phyloP scores from a whole-genome alignment of 768 basidiomycete genomes.

The Rhodotorula kratochvilovae region DNA sequence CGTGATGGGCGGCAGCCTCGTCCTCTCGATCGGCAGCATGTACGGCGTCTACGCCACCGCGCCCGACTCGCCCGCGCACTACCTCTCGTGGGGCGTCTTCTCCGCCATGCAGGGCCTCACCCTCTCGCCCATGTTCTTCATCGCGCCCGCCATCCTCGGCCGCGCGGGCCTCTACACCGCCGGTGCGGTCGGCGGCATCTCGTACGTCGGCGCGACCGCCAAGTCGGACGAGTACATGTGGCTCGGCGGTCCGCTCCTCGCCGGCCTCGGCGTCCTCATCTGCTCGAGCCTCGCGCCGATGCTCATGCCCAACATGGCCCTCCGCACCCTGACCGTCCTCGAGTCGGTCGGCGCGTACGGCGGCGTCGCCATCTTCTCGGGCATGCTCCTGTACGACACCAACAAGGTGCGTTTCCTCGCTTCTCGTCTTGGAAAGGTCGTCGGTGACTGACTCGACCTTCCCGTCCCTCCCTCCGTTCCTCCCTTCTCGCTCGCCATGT shows the following conservation, averaged over 20 bases:
- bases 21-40: constrained; percentile 75
- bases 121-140: constrained; percentile 81
- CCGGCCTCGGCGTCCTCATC: constrained; percentile 82
- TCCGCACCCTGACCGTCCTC: constrained; percentile 68
- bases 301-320: constrained; percentile 62
- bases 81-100: constrained; percentile 54
- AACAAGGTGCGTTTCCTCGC: constrained; percentile 63
- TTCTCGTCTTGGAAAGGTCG: not conserved
- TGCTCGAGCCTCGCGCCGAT: constrained; percentile 81
- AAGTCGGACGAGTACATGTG: constrained; percentile 79
- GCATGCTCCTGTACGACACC: constrained; percentile 81
- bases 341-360: constrained; percentile 80
- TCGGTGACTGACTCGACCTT: no score
- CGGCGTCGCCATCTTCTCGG: constrained; percentile 79
- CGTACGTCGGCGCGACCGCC: constrained; percentile 84
- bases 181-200: constrained; percentile 62
- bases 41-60: constrained; percentile 73
- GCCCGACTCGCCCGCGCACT: constrained; percentile 69
- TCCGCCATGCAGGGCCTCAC: constrained; percentile 81
- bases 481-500: no score
- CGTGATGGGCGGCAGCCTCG: constrained; percentile 38
- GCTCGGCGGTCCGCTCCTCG: constrained; percentile 80
- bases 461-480: no score
- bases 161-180: constrained; percentile 83
- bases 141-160: constrained; percentile 75